Base-by-base conservation (phyloP, 2,329 filamentous ascomycete genomes). In the Periglandula ipomoeae region DNA sequence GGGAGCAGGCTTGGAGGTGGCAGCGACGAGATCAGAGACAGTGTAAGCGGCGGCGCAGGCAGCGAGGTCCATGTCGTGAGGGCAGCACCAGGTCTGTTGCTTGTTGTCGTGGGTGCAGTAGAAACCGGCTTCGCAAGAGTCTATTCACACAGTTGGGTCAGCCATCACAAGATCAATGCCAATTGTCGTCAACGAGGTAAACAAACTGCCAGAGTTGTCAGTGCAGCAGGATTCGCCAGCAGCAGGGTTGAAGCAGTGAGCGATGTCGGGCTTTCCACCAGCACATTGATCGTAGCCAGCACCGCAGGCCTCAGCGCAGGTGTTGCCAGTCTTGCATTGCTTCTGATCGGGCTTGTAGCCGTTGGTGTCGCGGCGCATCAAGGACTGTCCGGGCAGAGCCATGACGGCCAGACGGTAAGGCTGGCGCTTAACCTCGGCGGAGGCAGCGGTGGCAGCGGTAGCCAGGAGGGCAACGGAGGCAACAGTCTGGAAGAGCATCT, bases 81-180 rank as follows among this genome's bases (percentile, higher is more conserved):
- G 78, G 65, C 81, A 84, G 70, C 81, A 84, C 69, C 75, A 75
- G 30, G 79, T 82, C 49, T 71, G 66, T 47, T 65, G 63, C 40
- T 62, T 57, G 46, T 64, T 61, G 59, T 81, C 73, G 55, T 73
- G 68, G n/a, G 77, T 73, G 68, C 81, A 84, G 70, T 77, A 84
- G 69, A 76, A 84, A 44, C 77, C 78, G 15, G 65, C 61, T 27
- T 79, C 73, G 62, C 81, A 84, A 27, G 79, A 78, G 64, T 79
- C 79, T 82, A 46, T 24, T 6, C 9, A 32, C 46, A 43, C 24
- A 19, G 24, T 24, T 17, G 11, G 2, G 39, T 23, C 20, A 42
- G 22, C 8, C n/a, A n/a, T n/a, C n/a, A n/a, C n/a, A n/a, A n/a
- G n/a, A n/a, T n/a, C n/a, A n/a, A n/a, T n/a, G n/a, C n/a, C n/a